Conservation (phyloP, 352 stramenopile genomes). For the Phytophthora pini region DNA sequence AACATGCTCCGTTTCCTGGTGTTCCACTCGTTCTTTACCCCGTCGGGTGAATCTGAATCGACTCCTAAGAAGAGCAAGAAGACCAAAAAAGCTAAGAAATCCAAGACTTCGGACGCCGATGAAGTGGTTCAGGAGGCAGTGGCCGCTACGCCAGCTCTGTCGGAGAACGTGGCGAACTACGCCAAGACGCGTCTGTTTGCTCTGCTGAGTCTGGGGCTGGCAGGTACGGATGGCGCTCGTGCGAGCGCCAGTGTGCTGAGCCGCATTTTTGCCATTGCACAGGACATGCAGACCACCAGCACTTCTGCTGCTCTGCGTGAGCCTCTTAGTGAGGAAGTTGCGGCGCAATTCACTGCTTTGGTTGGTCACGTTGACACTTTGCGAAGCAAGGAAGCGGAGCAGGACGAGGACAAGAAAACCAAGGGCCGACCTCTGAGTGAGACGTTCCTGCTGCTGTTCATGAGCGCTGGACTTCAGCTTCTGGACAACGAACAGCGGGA, state of each 20-base stretch:
- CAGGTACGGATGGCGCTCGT: slow-evolving; percentile 36
- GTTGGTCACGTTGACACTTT: slow-evolving; percentile 44
- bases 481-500: slow-evolving; percentile 70
- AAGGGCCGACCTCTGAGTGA: slow-evolving; percentile 56
- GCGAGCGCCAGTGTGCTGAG: slow-evolving; percentile 50
- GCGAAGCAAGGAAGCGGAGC: slow-evolving; percentile 36
- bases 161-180: slow-evolving; percentile 48
- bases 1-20: slow-evolving; percentile 69
- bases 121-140: slow-evolving; percentile 31
- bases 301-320: slow-evolving; percentile 40
- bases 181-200: slow-evolving; percentile 74
- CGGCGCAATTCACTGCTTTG: slow-evolving; percentile 24
- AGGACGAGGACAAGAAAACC: slow-evolving; percentile 36
- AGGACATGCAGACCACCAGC: slow-evolving; percentile 43
- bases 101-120: slow-evolving; percentile 21
- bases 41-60: slow-evolving; percentile 28
- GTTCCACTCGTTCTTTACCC: slow-evolving; percentile 73
- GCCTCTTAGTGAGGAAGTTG: slow-evolving; percentile 46
- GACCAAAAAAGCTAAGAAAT: slow-evolving; percentile 44
- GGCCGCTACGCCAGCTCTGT: slow-evolving; percentile 52
- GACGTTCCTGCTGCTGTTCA: slow-evolving; percentile 77
- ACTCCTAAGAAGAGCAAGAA: slow-evolving; percentile 66
- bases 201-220: slow-evolving; percentile 63
- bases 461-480: slow-evolving; percentile 78
- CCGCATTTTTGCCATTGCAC: slow-evolving; percentile 50